These are phyloP conservation scores for Wickerhamomyces kurtzmanii DNA, from an alignment of 805 yeast species.

Conservation along the genomic window DNA sequence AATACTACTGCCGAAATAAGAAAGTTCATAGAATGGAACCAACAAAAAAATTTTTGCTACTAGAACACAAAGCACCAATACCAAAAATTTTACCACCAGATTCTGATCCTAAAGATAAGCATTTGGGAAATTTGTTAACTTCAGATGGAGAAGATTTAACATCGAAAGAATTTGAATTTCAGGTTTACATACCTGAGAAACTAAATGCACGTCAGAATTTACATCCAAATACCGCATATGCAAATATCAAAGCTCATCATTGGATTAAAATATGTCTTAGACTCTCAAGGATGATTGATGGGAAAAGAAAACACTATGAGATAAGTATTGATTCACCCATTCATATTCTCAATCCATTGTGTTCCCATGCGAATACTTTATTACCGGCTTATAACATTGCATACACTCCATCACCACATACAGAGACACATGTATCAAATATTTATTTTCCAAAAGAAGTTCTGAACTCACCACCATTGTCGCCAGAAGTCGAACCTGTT, in stretches of 20 bases:
- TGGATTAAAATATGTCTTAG: slow-evolving; percentile 90
- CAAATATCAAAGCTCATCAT: slow-evolving; percentile 80
- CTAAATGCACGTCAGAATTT: slow-evolving; percentile 45
- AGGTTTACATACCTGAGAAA: slow-evolving; percentile 71
- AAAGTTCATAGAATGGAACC: slow-evolving; percentile 93
- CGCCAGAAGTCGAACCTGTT: slow-evolving; percentile 44
- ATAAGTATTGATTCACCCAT: slow-evolving; percentile 93
- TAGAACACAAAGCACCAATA: slow-evolving; percentile 70
- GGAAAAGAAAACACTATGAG: slow-evolving; percentile 84
- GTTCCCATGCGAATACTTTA: slow-evolving; percentile 74
- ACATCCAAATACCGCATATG: slow-evolving; percentile 82
- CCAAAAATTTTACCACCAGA: slow-evolving; percentile 20
- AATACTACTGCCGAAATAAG: slow-evolving; percentile 78
- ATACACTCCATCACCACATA: slow-evolving; percentile 1
- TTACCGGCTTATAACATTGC: slow-evolving; percentile 56
- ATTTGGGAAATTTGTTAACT: slow-evolving; percentile 28
- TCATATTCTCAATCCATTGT: slow-evolving; percentile 64
- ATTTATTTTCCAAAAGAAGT: slow-evolving; percentile 29
- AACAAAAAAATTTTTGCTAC: slow-evolving; percentile 61
- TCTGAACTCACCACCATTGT: slow-evolving; percentile 35
- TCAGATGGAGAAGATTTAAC: slow-evolving; percentile 40
- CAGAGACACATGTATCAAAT: slow-evolving; percentile 21
- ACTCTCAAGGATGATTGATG: slow-evolving; percentile 56
- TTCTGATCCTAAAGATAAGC: slow-evolving; percentile 26
- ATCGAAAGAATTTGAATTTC: slow-evolving; percentile 77